Conservation (phyloP, 495 filamentous ascomycete genomes). For the Penicillium salamii region DNA sequence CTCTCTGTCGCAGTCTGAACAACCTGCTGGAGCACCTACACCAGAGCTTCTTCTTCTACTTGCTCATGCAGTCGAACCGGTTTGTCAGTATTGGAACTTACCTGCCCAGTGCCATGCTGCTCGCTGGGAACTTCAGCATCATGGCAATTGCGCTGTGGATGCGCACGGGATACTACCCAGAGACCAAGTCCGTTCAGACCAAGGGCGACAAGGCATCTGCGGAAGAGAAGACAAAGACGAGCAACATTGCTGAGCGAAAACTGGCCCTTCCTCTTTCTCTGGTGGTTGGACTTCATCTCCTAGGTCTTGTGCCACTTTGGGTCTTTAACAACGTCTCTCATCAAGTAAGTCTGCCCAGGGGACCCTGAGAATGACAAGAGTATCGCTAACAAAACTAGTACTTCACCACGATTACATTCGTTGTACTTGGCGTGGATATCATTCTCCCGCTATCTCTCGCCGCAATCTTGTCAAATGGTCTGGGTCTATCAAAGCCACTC, state of each 20-base stretch:
- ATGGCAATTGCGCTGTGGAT: slow-evolving; percentile 93
- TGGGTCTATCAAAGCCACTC: slow-evolving; percentile 47
- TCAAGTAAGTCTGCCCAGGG: slow-evolving; percentile 48
- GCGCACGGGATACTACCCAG: slow-evolving; percentile 62
- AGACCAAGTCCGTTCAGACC: slow-evolving; percentile 14
- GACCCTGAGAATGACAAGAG: no score
- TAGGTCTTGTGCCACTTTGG: slow-evolving; percentile 82
- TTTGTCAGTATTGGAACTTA: slow-evolving; percentile 99
- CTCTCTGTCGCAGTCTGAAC: slow-evolving; percentile 86
- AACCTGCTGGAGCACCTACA: slow-evolving; percentile 96
- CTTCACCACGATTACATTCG: slow-evolving; percentile 47
- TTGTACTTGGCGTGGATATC: slow-evolving; percentile 57
- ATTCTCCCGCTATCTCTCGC: slow-evolving; percentile 56
- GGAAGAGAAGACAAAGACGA: slow-evolving; percentile 18
- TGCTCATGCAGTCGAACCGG: slow-evolving; percentile 82
- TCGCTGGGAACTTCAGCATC: slow-evolving; percentile 92
- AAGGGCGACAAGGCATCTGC: slow-evolving; percentile 21
- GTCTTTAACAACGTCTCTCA: slow-evolving; percentile 74
- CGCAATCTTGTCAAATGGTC: slow-evolving; percentile 52
- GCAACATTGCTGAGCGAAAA: slow-evolving; percentile 58
- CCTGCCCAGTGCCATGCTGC: slow-evolving; percentile 91
- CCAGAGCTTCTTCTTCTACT: slow-evolving; percentile 99
- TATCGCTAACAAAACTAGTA: slow-evolving; percentile 40
- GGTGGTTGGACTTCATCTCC: slow-evolving; percentile 66
- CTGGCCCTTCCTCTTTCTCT: slow-evolving; percentile 76